Base-by-base conservation (phyloP, 1,139 yeast genomes). In the Geotrichum histeridarum region DNA sequence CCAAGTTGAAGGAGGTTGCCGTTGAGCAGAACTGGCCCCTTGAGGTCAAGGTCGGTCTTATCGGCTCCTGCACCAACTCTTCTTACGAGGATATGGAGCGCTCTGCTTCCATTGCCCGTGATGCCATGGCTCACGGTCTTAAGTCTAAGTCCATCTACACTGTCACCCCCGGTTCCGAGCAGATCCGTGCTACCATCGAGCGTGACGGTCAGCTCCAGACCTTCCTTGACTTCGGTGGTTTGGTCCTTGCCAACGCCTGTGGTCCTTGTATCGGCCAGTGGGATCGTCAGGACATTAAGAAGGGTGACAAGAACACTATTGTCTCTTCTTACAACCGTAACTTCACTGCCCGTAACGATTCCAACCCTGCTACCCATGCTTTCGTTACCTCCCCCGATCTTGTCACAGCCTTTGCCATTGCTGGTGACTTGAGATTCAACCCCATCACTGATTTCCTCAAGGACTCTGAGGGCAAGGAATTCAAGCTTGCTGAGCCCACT, bases 251-350 rank as follows among this genome's bases (percentile, higher is more conserved):
- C 64, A 93, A 93, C 73, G 99, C 99, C 61, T 91, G 99, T 82
- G 99, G 99, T 74, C 99, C 99, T 75, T 91, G 99, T 83, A 93
- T 93, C 71, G 99, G 99, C 74, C 99, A 93, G 82, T 93, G 99
- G 99, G 98, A 93, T 74, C 88, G 99, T 80, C 90, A 82, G 72
- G 98, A 93, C 73, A 82, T 91, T 73, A 82, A 87, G 81, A 93
- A 90, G 84, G 97, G 97, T 77, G 97, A 89, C 73, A 89, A 88
- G 82, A 91, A 91, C 84, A 88, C 99, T 66, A 93, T 93, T 79
- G 96, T 93, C 65, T 87, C 98, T 41, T 91, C 98, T 64, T 93
- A 88, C 86, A 93, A 93, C 93, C 89, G 98, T 85, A 93, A 93
- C 80, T 93, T 93, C 82, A 90, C 97, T 70, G 81, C 96, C 64